These are phyloP conservation scores for Pseudogymnoascus sp. DNA, from an alignment of 2,329 filamentous ascomycete species.

Conservation along the genomic window DNA sequence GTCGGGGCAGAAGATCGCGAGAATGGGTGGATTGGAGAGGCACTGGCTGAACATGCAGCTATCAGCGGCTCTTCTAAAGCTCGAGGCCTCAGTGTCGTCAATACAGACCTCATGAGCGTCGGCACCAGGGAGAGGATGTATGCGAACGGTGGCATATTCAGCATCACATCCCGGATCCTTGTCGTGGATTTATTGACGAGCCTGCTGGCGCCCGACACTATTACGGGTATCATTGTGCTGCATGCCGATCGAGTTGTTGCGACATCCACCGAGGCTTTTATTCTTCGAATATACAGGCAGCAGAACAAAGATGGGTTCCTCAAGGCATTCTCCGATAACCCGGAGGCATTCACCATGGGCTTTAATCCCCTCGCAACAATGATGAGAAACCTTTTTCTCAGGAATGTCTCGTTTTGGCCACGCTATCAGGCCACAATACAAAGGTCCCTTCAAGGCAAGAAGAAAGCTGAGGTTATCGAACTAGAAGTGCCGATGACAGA, in stretches of 20 bases:
- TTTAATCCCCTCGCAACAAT: conserved; percentile 84
- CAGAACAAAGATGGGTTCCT: conserved; percentile 91
- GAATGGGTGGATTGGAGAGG: conserved; percentile 95
- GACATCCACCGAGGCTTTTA: conserved; percentile 90
- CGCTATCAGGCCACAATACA: conserved; percentile 89
- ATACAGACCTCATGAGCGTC: conserved; percentile 88
- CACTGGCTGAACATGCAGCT: conserved; percentile 88
- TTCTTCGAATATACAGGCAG: conserved; percentile 85
- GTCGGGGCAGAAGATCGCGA: conserved; percentile 87
- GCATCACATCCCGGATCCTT: conserved; percentile 89
- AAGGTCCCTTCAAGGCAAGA: conserved; percentile 79
- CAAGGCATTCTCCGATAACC: conserved; percentile 91
- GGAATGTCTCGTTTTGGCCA: conserved; percentile 84
- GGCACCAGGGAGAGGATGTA: conserved; percentile 88
- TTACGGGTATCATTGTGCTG: conserved; percentile 80
- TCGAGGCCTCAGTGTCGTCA: conserved; percentile 81
- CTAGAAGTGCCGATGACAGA: conserved; percentile 95
- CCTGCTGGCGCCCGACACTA: conserved; percentile 70
- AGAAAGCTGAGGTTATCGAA: conserved; percentile 94
- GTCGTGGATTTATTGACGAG: conserved; percentile 88
- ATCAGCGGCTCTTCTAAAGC: conserved; percentile 77
- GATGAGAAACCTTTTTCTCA: conserved; percentile 86
- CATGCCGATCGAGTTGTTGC: conserved; percentile 83
- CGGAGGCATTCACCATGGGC: conserved; percentile 80
- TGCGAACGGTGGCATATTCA: conserved; percentile 80